Evolutionary conservation across 2,329 filamentous ascomycete species (phyloP), one percentile per base, ranked within the genome.

Genomic region (Pseudogymnoascus sp.): DNA sequence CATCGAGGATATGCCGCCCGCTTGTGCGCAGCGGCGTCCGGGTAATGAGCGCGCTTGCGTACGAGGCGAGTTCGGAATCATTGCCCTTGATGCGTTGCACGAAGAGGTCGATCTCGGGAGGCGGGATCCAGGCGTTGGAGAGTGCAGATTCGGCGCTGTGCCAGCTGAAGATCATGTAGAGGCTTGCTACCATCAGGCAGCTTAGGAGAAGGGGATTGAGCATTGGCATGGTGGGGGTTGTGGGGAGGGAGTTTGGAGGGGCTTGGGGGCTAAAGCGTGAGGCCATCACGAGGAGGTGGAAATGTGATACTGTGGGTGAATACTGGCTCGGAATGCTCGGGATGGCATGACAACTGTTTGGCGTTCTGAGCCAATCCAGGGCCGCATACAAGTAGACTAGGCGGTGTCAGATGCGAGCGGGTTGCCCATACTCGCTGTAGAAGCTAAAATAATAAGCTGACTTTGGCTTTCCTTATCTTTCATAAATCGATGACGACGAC

Each of bases 1-100:
- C 74, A 73, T 89, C 86, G 61, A 88, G 78, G 29, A 89, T 79
- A 65, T 87, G 71, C 44, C 86, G 80, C 5, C 86, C 86, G 29
- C 74, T 72, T 1, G 86, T 85, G 59, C 78, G 79, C 42, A 89
- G 75, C 13, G 86, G 86, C 44, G 87, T 48, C 42, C 13, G 12
- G 21, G 42, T 48, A 29, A 48, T 48, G 25, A 48, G 42, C 6
- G 42, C 42, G 25, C 42, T 48, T 48, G 42, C 42, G 7, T 48
- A 48, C 12, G 42, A 48, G 15, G 13, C 42, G 25, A 48, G 42
- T 29, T 48, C 42, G 42, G 42, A 48, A 48, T 48, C 42, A 29
- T 48, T 48, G 42, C 7, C 7, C 42, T 48, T 48, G 42, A 48
- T 48, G 25, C 42, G 25, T 48, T 48, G 42, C 42, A 48, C 42